These are phyloP conservation scores for Stevia rebaudiana DNA, from an alignment of 140 eudicot species.

Conservation along the genomic window DNA sequence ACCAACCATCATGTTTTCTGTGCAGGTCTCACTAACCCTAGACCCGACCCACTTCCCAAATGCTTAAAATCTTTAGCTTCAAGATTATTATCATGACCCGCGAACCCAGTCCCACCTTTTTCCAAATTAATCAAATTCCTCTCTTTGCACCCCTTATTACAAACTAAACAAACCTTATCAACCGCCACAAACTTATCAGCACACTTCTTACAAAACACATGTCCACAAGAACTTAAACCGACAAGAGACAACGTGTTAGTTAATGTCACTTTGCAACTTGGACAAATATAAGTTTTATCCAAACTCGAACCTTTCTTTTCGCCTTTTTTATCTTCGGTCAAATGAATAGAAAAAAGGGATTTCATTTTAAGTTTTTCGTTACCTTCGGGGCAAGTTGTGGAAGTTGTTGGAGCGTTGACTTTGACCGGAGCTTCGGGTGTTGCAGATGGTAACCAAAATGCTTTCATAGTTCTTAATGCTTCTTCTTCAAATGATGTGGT, in stretches of 20 bases:
- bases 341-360: slow-evolving; percentile 60
- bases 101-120: slow-evolving; percentile 91
- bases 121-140: slow-evolving; percentile 56
- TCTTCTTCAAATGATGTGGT: slow-evolving; percentile 90
- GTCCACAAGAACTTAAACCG: slow-evolving; percentile 81
- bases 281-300: slow-evolving; percentile 61
- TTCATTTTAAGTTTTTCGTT: slow-evolving; percentile 77
- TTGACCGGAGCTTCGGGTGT: slow-evolving; percentile 88
- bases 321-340: slow-evolving; percentile 62
- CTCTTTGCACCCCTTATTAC: slow-evolving; percentile 78
- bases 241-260: slow-evolving; percentile 72
- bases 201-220: slow-evolving; percentile 89
- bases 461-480: slow-evolving; percentile 95
- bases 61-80: slow-evolving; percentile 93
- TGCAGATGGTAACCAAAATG: slow-evolving; percentile 97
- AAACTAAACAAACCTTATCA: slow-evolving; percentile 89
- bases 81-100: slow-evolving; percentile 78
- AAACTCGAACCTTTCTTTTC: slow-evolving; percentile 40
- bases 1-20: slow-evolving; percentile 51
- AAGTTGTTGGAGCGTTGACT: slow-evolving; percentile 72
- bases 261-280: slow-evolving; percentile 86
- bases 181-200: slow-evolving; percentile 75
- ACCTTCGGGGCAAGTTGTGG: slow-evolving; percentile 88
- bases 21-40: slow-evolving; percentile 94
- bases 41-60: slow-evolving; percentile 89